Base-by-base conservation (phyloP, 495 filamentous ascomycete species). In the Cudoniella acicularis region DNA sequence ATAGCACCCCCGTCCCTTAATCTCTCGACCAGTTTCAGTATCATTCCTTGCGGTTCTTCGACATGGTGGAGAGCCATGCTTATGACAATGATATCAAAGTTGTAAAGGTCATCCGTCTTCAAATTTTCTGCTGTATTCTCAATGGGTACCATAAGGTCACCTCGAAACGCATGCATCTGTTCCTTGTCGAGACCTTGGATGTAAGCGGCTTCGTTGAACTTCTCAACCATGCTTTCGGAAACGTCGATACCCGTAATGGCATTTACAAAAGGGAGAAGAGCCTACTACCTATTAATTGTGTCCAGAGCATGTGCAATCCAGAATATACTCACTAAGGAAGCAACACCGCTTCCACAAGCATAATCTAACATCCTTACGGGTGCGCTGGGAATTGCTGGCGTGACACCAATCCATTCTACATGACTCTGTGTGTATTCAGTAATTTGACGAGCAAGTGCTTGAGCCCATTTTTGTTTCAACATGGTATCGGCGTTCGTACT, bases 1-100 rank as follows among this genome's bases (percentile, higher is more conserved):
- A 60, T 13, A n/a, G 20, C 18, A 1, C 57, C 57, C 18, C 57
- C 57, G 17, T 17, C 30, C 4, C 22, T 41, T 10, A 60, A 22
- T n/a, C 57, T 24, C 53, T 56, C 23, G 4, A 47, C 26, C 10
- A 60, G 57, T 45, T 22, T 45, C 11, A 25, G 17, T 11, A 60
- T 17, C 57, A 60, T 36, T 10, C 13, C 10, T 17, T 53, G 47
- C 20, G 57, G 13, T 18, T 60, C 57, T 2, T 10, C 3, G 57
- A 60, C 20, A 36, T 60, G 57, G 21, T 60, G 57, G n/a, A 60
- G 57, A n/a, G 57, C 57, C 57, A 60, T 60, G 18, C 16, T 46
- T 18, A 56, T 55, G 3, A 55, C 57, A 13, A 26, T 26, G 16
- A 60, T 42, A 40, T 60, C 57, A 30, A 60, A 60, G 57, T 36